phyloP scores from a whole-genome alignment of 2,329 filamentous ascomycete species.

The Sporothrix pallida region DNA sequence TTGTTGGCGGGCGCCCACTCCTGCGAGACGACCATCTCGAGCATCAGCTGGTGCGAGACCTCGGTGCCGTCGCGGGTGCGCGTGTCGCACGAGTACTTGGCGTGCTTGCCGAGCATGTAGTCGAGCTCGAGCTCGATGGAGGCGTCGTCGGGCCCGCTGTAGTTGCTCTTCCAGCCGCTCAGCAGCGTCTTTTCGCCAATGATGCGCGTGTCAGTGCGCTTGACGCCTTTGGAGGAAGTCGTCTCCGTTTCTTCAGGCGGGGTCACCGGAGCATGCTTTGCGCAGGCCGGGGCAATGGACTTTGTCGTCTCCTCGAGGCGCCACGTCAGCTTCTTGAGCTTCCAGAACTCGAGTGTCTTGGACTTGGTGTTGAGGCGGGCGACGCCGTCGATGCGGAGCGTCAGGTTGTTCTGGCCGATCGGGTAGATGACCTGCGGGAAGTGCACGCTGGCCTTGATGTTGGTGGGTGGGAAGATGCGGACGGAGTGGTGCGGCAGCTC shows the following conservation, averaged over 20 bases:
- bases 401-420: slow-evolving; percentile 78
- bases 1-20: slow-evolving; percentile 80
- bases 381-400: slow-evolving; percentile 84
- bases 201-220: slow-evolving; percentile 75
- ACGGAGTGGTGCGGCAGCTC: slow-evolving; percentile 86
- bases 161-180: slow-evolving; percentile 84
- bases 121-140: slow-evolving; percentile 81
- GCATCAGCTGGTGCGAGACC: slow-evolving; percentile 81
- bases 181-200: slow-evolving; percentile 84
- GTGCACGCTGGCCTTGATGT: slow-evolving; percentile 84
- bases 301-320: slow-evolving; percentile 86
- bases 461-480: slow-evolving; percentile 94
- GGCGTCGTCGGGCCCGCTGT: slow-evolving; percentile 55
- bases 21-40: slow-evolving; percentile 93
- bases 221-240: slow-evolving; percentile 62
- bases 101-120: slow-evolving; percentile 64
- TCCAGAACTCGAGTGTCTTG: slow-evolving; percentile 80
- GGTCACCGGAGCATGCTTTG: slow-evolving; percentile 66
- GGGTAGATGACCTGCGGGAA: slow-evolving; percentile 85
- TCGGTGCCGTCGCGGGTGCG: slow-evolving; percentile 75
- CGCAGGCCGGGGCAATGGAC: slow-evolving; percentile 78
- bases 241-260: neutral
- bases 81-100: slow-evolving; percentile 77
- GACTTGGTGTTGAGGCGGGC: slow-evolving; percentile 70
- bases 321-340: slow-evolving; percentile 90